phyloP scores from a whole-genome alignment of 1,284 basidiomycete species.

The Ganoderma multipileum region DNA sequence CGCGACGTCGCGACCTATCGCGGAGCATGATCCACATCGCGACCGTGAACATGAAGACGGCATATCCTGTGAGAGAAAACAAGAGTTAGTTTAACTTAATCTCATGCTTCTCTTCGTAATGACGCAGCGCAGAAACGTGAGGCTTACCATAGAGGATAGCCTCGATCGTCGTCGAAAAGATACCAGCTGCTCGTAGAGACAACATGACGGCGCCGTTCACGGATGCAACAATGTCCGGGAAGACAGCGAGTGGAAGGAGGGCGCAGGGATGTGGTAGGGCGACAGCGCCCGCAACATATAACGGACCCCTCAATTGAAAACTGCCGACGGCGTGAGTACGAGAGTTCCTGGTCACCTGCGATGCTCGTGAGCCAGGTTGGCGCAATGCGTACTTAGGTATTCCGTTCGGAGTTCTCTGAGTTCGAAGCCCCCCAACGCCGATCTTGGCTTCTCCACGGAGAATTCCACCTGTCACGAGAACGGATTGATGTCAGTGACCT shows the following conservation, averaged over 20 bases:
- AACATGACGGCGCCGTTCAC: conserved; percentile 14
- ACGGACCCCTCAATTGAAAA: conserved; percentile 2
- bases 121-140: not conserved
- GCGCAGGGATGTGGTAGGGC: conserved; percentile 4
- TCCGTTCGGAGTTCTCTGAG: not conserved
- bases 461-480: not conserved
- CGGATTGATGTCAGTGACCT: not conserved
- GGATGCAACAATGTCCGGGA: conserved; percentile 1
- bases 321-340: conserved; percentile 16
- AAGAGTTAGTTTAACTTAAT: not conserved
- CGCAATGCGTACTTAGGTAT: not conserved
- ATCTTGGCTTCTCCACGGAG: not conserved
- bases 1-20: conserved; percentile 24
- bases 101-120: not conserved
- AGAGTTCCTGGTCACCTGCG: conserved; percentile 13
- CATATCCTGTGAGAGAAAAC: conserved; percentile 32
- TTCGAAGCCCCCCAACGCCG: not conserved
- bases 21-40: conserved; percentile 33
- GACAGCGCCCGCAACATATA: conserved; percentile 13
- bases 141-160: conserved; percentile 38
- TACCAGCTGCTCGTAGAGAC: conserved; percentile 29
- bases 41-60: conserved; percentile 38
- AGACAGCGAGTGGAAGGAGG: not conserved
- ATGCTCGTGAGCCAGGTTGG: not conserved
- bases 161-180: conserved; percentile 37